Conservation (phyloP, 2,329 filamentous ascomycete genomes). For the Drechslera avenae region DNA sequence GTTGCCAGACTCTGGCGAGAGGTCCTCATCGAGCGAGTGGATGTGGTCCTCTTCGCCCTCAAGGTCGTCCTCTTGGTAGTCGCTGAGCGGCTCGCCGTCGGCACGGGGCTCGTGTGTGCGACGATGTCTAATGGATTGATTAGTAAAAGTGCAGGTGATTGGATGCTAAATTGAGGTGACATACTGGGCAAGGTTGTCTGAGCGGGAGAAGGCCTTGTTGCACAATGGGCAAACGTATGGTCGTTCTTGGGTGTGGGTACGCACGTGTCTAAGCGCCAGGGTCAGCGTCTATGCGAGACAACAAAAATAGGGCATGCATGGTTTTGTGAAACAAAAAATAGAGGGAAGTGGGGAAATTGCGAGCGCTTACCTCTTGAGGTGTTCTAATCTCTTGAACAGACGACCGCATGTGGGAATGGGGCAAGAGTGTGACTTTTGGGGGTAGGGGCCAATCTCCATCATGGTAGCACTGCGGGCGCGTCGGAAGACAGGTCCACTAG, state of each 20-base stretch:
- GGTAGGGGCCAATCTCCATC: slow-evolving; percentile 95
- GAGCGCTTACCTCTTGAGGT: slow-evolving; percentile 90
- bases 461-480: slow-evolving; percentile 92
- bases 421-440: slow-evolving; percentile 97
- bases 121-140: slow-evolving; percentile 63
- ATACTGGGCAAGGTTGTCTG: slow-evolving; percentile 98
- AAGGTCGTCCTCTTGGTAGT: slow-evolving; percentile 78
- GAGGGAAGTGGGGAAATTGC: slow-evolving; percentile 36
- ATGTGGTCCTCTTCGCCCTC: slow-evolving; percentile 88
- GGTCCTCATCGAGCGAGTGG: slow-evolving; percentile 76
- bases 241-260: slow-evolving; percentile 98
- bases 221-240: slow-evolving; percentile 97
- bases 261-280: slow-evolving; percentile 78
- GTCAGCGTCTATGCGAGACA: slow-evolving; percentile 56
- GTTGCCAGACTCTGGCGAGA: slow-evolving; percentile 74
- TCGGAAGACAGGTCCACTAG: slow-evolving; percentile 76
- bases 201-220: slow-evolving; percentile 98
- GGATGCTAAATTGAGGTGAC: slow-evolving; percentile 30
- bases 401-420: slow-evolving; percentile 98
- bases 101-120: slow-evolving; percentile 80
- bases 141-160: slow-evolving; percentile 29
- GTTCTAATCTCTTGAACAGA: slow-evolving; percentile 98
- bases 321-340: too few relatives aligned
- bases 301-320: slow-evolving; percentile 22
- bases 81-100: slow-evolving; percentile 65